phyloP scores from a whole-genome alignment of 2,329 filamentous ascomycete genomes.

The Westerdykella sp. region DNA sequence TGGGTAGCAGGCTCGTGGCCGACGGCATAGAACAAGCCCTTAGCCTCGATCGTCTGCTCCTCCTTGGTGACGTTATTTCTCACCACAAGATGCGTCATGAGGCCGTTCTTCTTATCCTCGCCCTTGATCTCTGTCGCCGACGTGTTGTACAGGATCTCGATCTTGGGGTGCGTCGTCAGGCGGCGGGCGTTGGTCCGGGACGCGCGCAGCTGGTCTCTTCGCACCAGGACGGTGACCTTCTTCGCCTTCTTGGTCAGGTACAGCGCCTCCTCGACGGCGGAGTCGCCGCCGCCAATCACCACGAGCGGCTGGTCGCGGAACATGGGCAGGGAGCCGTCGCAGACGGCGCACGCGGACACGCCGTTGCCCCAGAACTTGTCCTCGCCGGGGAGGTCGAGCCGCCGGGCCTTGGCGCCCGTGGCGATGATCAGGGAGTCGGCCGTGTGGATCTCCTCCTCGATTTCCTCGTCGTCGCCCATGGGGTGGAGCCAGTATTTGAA shows the following conservation, averaged over 20 bases:
- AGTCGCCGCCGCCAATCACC: constrained; percentile 95
- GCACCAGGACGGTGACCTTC: constrained; percentile 89
- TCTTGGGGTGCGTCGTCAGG: constrained; percentile 75
- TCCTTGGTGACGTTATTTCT: constrained; percentile 70
- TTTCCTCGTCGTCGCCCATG: constrained; percentile 72
- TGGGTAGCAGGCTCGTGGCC: constrained; percentile 89
- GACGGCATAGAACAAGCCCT: constrained; percentile 93
- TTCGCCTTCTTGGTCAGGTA: constrained; percentile 97
- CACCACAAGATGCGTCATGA: constrained; percentile 84
- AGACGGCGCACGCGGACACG: constrained; percentile 93
- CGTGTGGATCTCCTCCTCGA: constrained; percentile 67
- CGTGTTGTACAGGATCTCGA: constrained; percentile 82
- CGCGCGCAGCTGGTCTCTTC: constrained; percentile 78
- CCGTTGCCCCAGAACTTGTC: constrained; percentile 97
- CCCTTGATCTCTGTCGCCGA: constrained; percentile 78
- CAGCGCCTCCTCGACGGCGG: constrained; percentile 92
- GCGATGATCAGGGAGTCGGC: constrained; percentile 91
- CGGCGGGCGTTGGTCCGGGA: constrained; percentile 88
- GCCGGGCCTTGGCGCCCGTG: constrained; percentile 84
- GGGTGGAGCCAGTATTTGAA: constrained; percentile 75
- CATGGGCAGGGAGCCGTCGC: constrained; percentile 93
- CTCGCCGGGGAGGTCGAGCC: constrained; percentile 78
- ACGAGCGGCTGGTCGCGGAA: constrained; percentile 94
- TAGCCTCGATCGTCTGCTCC: constrained; percentile 79
- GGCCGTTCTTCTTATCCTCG: constrained; percentile 62